phyloP scores from a whole-genome alignment of 768 basidiomycete genomes.

The Macrolepiota dolichaula region DNA sequence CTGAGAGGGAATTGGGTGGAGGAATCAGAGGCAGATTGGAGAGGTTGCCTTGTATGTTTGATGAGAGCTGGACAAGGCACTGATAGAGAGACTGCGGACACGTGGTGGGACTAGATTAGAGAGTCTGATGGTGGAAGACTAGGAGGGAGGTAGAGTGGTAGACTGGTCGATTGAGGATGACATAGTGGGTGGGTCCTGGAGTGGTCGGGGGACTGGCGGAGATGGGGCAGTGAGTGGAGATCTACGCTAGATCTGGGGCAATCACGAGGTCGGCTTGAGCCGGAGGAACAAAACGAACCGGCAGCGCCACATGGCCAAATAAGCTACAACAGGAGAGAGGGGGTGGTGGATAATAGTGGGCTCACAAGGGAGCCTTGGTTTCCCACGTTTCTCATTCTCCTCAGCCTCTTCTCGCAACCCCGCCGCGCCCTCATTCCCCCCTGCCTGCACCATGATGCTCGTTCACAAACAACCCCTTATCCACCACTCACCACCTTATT shows the following conservation, averaged over 20 bases:
- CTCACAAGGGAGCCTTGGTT: not conserved
- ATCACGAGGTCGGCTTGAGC: slow-evolving; percentile 7
- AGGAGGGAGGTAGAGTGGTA: not conserved
- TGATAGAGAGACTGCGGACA: not conserved
- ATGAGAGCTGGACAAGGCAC: not conserved
- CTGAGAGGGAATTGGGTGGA: not conserved
- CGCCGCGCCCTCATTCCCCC: slow-evolving; percentile 18
- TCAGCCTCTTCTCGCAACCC: slow-evolving; percentile 18
- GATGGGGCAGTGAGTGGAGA: not conserved
- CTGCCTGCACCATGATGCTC: slow-evolving; percentile 40
- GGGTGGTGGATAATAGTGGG: slow-evolving; percentile 9
- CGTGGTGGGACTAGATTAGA: not conserved
- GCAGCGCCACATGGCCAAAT: slow-evolving; percentile 15
- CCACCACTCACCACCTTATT: slow-evolving; percentile 23
- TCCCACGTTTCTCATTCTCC: slow-evolving; percentile 18
- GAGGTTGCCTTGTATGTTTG: not conserved
- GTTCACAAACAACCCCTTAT: slow-evolving; percentile 41
- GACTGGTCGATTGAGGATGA: too few species aligned
- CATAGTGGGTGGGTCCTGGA: not conserved
- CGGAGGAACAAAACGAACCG: slow-evolving; percentile 15
- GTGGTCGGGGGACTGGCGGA: slow-evolving; percentile 4
- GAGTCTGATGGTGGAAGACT: too few species aligned
- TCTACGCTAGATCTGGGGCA: slow-evolving; percentile 2
- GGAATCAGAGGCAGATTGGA: not conserved
- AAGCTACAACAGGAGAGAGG: slow-evolving; percentile 18